Evolutionary conservation across 2,329 filamentous ascomycete genomes (phyloP).

Genomic region (Piedraia hortae): DNA sequence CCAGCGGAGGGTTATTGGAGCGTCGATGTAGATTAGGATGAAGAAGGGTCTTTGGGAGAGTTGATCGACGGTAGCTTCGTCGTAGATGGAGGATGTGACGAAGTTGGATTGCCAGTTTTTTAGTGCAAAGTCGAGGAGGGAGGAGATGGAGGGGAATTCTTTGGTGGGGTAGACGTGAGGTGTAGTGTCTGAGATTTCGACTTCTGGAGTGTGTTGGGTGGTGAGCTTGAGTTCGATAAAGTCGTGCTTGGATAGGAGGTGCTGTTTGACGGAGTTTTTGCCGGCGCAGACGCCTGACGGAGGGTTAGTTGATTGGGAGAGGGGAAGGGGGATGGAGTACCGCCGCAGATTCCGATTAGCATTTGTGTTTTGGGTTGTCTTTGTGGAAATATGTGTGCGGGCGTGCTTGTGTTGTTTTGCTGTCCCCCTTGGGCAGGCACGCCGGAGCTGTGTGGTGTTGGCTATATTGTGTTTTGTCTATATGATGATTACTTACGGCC

Average conservation of each 20-base stretch:
- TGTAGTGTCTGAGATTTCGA: slow-evolving; percentile 2
- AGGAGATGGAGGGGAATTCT: slow-evolving; percentile 32
- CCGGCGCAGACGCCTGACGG: slow-evolving; percentile 63
- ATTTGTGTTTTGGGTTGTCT: no score
- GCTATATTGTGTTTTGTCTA: no score
- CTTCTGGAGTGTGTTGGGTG: no score
- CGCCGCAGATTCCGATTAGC: slow-evolving; percentile 53
- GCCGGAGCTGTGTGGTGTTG: no score
- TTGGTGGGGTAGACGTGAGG: no score
- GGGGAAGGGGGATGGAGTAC: slow-evolving; percentile 15
- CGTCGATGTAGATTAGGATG: slow-evolving; percentile 72
- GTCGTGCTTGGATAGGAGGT: slow-evolving; percentile 57
- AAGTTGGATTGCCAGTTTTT: slow-evolving; percentile 57
- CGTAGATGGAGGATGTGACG: slow-evolving; percentile 62
- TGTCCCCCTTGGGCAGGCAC: no score
- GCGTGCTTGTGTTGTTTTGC: no score
- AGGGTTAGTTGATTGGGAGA: not conserved
- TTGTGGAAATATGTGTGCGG: no score
- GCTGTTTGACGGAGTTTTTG: slow-evolving; percentile 70
- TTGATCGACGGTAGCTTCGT: slow-evolving; percentile 43
- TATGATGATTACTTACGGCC: no score
- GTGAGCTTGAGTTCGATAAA: slow-evolving; percentile 47
- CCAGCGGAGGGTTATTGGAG: slow-evolving; percentile 64
- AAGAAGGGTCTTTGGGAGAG: slow-evolving; percentile 70
- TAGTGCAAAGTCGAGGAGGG: slow-evolving; percentile 63